phyloP scores from a whole-genome alignment of 2,329 filamentous ascomycete genomes.

The Aspergillus thermomutatus region DNA sequence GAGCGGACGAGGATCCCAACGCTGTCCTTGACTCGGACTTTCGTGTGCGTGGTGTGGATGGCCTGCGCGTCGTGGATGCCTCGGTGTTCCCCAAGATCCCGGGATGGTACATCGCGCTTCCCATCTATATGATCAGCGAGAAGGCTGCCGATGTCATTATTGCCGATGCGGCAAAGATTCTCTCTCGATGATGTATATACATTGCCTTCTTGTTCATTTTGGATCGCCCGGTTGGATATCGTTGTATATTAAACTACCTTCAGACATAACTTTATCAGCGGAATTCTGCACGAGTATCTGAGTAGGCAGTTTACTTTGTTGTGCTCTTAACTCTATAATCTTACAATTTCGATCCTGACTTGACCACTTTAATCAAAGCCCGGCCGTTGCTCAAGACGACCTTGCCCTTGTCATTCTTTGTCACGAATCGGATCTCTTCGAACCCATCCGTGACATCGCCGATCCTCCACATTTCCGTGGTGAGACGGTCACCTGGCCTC shows the following conservation, averaged over 20 bases:
- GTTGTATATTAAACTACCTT: background rate
- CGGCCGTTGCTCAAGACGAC: slow-evolving; percentile 83
- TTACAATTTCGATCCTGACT: background rate
- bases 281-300: background rate
- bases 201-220: background rate
- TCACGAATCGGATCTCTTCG: slow-evolving; percentile 81
- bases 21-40: slow-evolving; percentile 57
- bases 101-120: slow-evolving; percentile 51
- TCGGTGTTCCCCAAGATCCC: slow-evolving; percentile 56
- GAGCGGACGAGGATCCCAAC: slow-evolving; percentile 49
- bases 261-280: background rate
- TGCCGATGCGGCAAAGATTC: background rate
- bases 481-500: slow-evolving; percentile 75
- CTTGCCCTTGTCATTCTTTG: slow-evolving; percentile 75
- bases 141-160: slow-evolving; percentile 60
- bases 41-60: slow-evolving; percentile 53
- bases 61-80: slow-evolving; percentile 61
- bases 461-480: slow-evolving; percentile 76
- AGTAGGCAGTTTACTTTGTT: background rate
- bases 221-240: background rate
- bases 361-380: slow-evolving; percentile 66
- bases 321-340: background rate
- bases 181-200: background rate
- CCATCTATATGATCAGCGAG: slow-evolving; percentile 57
- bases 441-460: slow-evolving; percentile 61